Base-by-base conservation (phyloP, 2,329 filamentous ascomycete genomes). In the Fusarium pseudograminearum region DNA sequence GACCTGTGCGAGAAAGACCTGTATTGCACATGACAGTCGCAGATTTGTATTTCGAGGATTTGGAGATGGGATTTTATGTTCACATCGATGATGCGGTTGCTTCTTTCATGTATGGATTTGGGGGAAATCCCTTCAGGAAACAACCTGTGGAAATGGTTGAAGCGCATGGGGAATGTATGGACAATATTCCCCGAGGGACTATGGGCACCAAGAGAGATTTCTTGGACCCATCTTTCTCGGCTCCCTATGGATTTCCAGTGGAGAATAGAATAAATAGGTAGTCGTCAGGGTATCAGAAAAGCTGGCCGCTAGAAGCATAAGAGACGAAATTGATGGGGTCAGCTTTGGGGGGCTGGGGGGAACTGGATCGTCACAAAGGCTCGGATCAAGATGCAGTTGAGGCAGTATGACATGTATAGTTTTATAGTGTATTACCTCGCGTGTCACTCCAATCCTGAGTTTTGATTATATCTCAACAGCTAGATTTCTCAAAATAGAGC, bases 11-110 rank as follows among this genome's bases (percentile, higher is more conserved):
- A 5, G 12, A 61, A 3, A 54, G 57, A 12, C 59, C 59, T 0
- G 15, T 5, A 3, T 14, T 61, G 1, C 31, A 40, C 4, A 30
- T 18, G 24, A 2, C 0, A 7, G 3, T 2, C 2, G 8, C 22
- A 11, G 18, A 24, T 18, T 11, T 26, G 7, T 4, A 10, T 7
- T 4, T 10, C 5, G 3, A 31, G 36, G n/a, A 18, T 30, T 16
- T 2, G 22, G 18, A 30, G 0, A 2, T 22, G 0, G 12, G 22
- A 11, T 31, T 5, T 12, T 45, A 44, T 26, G 9, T 28, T 5
- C 18, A 60, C 6, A 4, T 52, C 9, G 20, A 52, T 7, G 26
- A 45, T 10, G 2, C n/a, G 5, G 20, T 45, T 5, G 24, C 18
- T 16, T 45, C 31, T 1, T 61, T 45, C 8, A 4, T 61, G 2